A percentile compares a stretch with the other conserved stretches of the same genome.
phyloP scores from a whole-genome alignment of 2,329 filamentous ascomycete genomes.

The Penicillium sp. region DNA sequence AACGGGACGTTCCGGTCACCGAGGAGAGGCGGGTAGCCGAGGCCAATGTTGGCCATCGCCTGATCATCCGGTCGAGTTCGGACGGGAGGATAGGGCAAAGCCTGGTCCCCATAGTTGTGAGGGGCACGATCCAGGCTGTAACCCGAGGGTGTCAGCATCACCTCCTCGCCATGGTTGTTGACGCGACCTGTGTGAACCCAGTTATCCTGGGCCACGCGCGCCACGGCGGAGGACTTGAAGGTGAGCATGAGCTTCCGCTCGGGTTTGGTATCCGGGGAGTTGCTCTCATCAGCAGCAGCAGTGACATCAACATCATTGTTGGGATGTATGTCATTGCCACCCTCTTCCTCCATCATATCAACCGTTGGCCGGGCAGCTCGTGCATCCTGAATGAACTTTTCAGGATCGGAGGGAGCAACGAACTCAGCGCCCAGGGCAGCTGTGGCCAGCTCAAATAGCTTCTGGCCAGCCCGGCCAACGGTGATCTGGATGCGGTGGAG shows the following conservation, averaged over 20 bases:
- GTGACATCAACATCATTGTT: not conserved
- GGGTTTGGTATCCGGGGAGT: not conserved
- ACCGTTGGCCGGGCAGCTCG: constrained; percentile 1
- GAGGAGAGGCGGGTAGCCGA: constrained; percentile 31
- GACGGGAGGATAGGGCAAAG: constrained; percentile 28
- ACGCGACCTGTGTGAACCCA: constrained; percentile 25
- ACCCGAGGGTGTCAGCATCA: constrained; percentile 17
- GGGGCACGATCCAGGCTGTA: constrained; percentile 24
- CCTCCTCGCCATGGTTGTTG: constrained; percentile 28
- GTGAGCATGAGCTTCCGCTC: constrained; percentile 5
- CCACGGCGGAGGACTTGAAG: constrained; percentile 6
- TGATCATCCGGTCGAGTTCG: constrained; percentile 23
- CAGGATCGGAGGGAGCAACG: constrained; percentile 13
- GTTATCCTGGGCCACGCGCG: constrained; percentile 11
- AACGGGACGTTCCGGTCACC: constrained; percentile 31
- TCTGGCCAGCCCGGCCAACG: constrained; percentile 12
- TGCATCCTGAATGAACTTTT: constrained; percentile 14
- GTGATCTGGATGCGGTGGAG: constrained; percentile 18
- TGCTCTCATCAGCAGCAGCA: not conserved
- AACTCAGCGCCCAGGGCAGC: constrained; percentile 22
- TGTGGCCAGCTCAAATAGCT: constrained; percentile 19
- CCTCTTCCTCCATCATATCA: not conserved
- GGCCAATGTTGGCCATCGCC: constrained; percentile 13
- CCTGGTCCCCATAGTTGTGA: constrained; percentile 25
- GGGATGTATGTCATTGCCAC: not conserved